These are phyloP conservation scores for Globisporangium nagaii DNA, from an alignment of 352 stramenopile species.

Conservation along the genomic window DNA sequence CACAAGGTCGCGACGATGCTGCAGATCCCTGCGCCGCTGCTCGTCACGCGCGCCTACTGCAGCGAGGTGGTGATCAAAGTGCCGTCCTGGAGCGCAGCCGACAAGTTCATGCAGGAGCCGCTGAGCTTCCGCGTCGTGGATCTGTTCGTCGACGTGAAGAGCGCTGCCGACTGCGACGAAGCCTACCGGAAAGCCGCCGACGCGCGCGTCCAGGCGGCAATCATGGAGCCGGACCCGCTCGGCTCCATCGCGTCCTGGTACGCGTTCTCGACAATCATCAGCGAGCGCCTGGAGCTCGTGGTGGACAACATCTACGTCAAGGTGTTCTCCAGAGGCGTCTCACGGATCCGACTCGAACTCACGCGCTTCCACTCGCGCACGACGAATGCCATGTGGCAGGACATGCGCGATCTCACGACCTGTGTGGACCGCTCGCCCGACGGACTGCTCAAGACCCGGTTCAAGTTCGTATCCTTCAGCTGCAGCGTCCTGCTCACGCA, in stretches of 20 bases:
- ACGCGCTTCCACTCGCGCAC: slow-evolving; percentile 41
- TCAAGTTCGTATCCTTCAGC: slow-evolving; percentile 54
- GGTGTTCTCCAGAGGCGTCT: slow-evolving; percentile 31
- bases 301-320: slow-evolving; percentile 52
- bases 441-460: slow-evolving; percentile 52
- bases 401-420: slow-evolving; percentile 48
- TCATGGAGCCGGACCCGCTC: slow-evolving; percentile 49
- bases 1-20: slow-evolving; percentile 47
- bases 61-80: slow-evolving; percentile 50
- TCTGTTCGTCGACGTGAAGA: slow-evolving; percentile 45
- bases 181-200: slow-evolving; percentile 25
- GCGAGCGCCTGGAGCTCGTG: slow-evolving; percentile 37
- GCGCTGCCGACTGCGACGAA: slow-evolving; percentile 40
- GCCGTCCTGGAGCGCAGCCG: slow-evolving; percentile 42
- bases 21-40: slow-evolving; percentile 33
- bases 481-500: slow-evolving; percentile 35
- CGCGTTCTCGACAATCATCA: slow-evolving; percentile 45
- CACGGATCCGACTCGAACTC: slow-evolving; percentile 35
- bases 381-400: slow-evolving; percentile 60
- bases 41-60: slow-evolving; percentile 49
- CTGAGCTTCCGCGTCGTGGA: slow-evolving; percentile 41
- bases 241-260: slow-evolving; percentile 60
- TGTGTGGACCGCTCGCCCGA: slow-evolving; percentile 60
- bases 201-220: slow-evolving; percentile 24
- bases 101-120: slow-evolving; percentile 54